Evolutionary conservation across 192 early-diverging fungal genomes (phyloP).

Genomic region (Polychytrium aggregatum): DNA sequence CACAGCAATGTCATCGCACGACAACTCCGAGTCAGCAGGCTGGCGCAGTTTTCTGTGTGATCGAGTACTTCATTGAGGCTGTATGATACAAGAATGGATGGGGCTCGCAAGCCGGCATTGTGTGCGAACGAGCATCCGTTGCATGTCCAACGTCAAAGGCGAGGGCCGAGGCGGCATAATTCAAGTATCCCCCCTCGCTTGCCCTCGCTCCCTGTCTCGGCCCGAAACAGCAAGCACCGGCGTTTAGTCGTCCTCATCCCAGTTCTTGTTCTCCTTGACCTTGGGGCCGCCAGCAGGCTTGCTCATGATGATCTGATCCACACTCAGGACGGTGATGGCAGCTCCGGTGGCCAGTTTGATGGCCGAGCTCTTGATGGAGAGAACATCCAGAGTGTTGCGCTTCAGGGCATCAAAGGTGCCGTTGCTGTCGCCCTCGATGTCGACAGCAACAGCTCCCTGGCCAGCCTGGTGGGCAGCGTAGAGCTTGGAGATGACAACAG

Average conservation of each 20-base stretch:
- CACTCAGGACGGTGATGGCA: conserved; percentile 85
- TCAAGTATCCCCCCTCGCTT: too few species aligned
- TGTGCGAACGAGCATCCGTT: too few species aligned
- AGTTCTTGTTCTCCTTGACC: conserved; percentile 73
- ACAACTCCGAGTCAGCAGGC: too few species aligned
- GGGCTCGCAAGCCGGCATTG: too few species aligned
- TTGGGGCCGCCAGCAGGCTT: conserved; percentile 91
- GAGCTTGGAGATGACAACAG: conserved; percentile 80
- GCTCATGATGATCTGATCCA: conserved; percentile 99
- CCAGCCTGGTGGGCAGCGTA: conserved; percentile 80
- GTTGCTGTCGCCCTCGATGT: conserved; percentile 66
- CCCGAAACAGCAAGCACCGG: too few species aligned
- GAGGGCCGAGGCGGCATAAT: too few species aligned
- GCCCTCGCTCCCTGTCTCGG: too few species aligned
- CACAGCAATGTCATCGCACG: too few species aligned
- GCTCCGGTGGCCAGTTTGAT: conserved; percentile 84
- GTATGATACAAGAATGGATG: too few species aligned
- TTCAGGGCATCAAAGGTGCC: conserved; percentile 66
- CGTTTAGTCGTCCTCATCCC: conserved; percentile 80
- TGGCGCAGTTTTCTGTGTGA: too few species aligned
- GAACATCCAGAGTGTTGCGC: conserved; percentile 65
- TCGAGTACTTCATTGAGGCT: too few species aligned
- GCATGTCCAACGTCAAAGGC: too few species aligned
- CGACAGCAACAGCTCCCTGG: conserved; percentile 58
- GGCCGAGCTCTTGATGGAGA: conserved; percentile 77